Conservation (phyloP, 495 filamentous ascomycete genomes). For the Talaromyces ruber region DNA sequence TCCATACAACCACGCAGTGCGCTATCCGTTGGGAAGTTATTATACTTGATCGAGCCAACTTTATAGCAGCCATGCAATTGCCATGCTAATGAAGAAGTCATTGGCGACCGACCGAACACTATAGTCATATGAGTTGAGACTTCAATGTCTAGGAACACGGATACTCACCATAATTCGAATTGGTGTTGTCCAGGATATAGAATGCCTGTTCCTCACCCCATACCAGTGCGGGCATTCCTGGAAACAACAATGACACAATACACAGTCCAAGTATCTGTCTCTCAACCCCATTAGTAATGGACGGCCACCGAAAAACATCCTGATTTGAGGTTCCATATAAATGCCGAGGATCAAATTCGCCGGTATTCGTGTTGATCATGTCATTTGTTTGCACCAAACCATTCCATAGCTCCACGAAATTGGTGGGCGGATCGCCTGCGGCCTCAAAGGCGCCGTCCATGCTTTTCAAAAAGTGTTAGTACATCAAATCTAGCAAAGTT, state of each 20-base stretch:
- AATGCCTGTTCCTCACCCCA: conserved; percentile 46
- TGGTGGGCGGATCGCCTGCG: conserved; percentile 26
- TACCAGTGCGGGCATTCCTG: conserved; percentile 34
- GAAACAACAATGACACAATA: conserved; percentile 34
- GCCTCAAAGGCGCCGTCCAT: conserved; percentile 34
- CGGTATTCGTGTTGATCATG: conserved; percentile 38
- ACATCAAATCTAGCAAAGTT: not conserved
- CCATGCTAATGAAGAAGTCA: conserved; percentile 39
- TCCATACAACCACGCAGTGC: conserved; percentile 34
- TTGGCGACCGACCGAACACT: conserved; percentile 38
- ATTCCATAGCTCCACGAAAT: conserved; percentile 35
- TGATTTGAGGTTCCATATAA: conserved; percentile 42
- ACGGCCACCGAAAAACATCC: conserved; percentile 44
- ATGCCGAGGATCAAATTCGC: conserved; percentile 40
- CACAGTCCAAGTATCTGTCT: conserved; percentile 35
- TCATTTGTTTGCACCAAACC: conserved; percentile 33
- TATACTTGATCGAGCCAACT: conserved; percentile 31
- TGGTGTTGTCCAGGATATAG: conserved; percentile 38
- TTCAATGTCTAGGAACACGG: not conserved
- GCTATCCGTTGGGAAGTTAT: conserved; percentile 32
- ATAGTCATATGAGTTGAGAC: not conserved
- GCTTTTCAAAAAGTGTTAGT: conserved; percentile 1
- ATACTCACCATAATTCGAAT: conserved; percentile 27
- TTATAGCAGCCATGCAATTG: conserved; percentile 44
- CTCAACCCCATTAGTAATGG: conserved; percentile 37